Evolutionary conservation across 1,284 basidiomycete species (phyloP), one percentile per base, ranked within the genome.

Genomic region (Veloboletus limbatus): DNA sequence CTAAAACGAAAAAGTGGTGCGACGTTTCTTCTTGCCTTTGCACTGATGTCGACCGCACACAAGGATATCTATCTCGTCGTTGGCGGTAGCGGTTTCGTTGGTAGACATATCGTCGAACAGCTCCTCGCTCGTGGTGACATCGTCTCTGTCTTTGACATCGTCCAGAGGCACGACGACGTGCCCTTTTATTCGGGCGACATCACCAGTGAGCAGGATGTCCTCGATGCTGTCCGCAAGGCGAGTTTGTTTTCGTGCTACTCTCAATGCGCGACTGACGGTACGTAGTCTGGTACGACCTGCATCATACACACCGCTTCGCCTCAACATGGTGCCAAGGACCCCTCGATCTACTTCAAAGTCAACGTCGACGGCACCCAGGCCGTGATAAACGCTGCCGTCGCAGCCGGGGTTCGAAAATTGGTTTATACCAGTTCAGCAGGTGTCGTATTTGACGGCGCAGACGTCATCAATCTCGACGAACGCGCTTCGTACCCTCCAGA

Each of bases 301-400:
- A 88, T 98, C 51, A 94, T 98, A 57, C 96, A 99, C 68, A 98
- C 95, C 8, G 96, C 95, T 16, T 97, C 95, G 6, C 96, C 96
- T 4, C 81, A 83, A 8, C 83, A 85, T 41, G 87, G 83, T 21
- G 70, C 88, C 61, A 85, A 73, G 51, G 78, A 85, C 55, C 72
- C 79, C 3, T 82, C 84, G 2, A 68, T 98, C 16, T 97, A 92
- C 73, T 86, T 85, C 70, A 91, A 88, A 67, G 96, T 99, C 59
- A 99, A 99, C 63, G 92, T 99, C 6, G 81, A 88, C 25, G 97
- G 97, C 16, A 97, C 96, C 0, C 78, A 81, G 55, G 85, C 87
- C 9, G 79, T 98, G 38, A 87, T 99, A 60, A 79, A 85, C 16
- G 90, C 91, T 11, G 88, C 88, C 18, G 70, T 85, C 10, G 75